These are phyloP conservation scores for sorghum (Sorghum bicolor) DNA, from an alignment of 176 grass and related monocot genomes.

Conservation along the genomic window DNA sequence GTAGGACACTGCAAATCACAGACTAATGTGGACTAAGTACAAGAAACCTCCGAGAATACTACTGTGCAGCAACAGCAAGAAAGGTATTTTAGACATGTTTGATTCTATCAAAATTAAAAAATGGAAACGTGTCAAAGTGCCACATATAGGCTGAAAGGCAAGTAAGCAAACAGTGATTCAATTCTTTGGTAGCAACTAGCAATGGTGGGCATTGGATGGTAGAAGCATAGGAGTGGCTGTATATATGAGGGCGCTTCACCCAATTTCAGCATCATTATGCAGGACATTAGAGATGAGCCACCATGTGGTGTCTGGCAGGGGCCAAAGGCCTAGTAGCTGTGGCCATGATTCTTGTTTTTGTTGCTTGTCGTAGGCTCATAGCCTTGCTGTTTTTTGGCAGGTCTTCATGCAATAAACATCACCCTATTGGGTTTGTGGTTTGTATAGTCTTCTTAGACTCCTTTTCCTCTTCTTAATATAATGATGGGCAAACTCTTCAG, in stretches of 20 bases:
- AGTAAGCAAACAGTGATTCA: not conserved
- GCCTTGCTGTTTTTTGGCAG: not conserved
- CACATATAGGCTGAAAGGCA: not conserved
- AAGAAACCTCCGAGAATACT: not conserved
- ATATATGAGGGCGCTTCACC: not conserved
- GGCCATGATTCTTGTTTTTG: not conserved
- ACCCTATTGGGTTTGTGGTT: not conserved
- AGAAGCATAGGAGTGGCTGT: not conserved
- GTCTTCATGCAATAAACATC: not conserved
- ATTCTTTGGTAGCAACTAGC: not conserved
- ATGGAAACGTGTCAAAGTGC: not conserved
- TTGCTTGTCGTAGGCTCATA: not conserved
- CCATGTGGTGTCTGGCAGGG: too few relatives aligned
- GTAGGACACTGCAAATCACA: constrained; percentile 79
- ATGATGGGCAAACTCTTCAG: not conserved
- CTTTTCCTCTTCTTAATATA: not conserved
- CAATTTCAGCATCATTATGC: not conserved
- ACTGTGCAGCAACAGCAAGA: not conserved
- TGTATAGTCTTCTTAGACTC: not conserved
- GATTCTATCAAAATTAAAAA: not conserved
- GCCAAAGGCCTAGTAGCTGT: not conserved
- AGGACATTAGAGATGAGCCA: not conserved
- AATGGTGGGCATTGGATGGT: not conserved
- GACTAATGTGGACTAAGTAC: not conserved
- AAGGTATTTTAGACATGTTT: not conserved